phyloP scores from a whole-genome alignment of 768 basidiomycete species.

The Boletus edulis region DNA sequence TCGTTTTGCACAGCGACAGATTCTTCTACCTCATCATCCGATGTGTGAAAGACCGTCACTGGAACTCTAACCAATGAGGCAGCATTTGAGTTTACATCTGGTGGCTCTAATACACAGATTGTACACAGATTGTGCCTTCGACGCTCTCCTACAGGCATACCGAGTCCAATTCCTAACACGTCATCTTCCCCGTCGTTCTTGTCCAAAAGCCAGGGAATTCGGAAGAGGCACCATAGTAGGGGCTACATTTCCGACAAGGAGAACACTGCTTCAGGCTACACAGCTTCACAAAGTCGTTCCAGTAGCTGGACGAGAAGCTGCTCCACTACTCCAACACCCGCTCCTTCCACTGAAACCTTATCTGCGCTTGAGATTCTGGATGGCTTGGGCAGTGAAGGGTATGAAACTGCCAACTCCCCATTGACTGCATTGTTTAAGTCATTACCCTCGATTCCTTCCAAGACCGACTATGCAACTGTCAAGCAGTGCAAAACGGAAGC shows the following conservation, averaged over 20 bases:
- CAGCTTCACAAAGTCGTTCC: slow-evolving; percentile 34
- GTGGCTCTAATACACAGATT: too few species aligned
- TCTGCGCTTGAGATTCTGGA: slow-evolving; percentile 31
- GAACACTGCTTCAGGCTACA: slow-evolving; percentile 39
- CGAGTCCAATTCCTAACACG: slow-evolving; percentile 1
- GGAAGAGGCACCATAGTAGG: slow-evolving; percentile 46
- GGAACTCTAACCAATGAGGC: too few species aligned
- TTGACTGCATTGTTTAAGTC: slow-evolving; percentile 54
- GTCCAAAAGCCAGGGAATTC: slow-evolving; percentile 53
- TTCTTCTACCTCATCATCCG: too few species aligned
- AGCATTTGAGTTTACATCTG: too few species aligned
- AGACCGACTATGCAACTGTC: slow-evolving; percentile 44
- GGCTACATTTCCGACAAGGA: slow-evolving; percentile 54
- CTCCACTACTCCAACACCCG: slow-evolving; percentile 30
- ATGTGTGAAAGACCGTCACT: too few species aligned
- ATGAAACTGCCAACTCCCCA: slow-evolving; percentile 42
- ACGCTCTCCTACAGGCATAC: too few species aligned
- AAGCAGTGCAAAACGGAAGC: slow-evolving; percentile 42
- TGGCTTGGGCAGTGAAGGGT: slow-evolving; percentile 49
- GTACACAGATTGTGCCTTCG: too few species aligned
- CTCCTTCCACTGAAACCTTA: slow-evolving; percentile 28
- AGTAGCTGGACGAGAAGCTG: slow-evolving; percentile 34
- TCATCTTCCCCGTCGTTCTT: slow-evolving; percentile 53
- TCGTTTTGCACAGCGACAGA: too few species aligned
- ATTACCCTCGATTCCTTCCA: slow-evolving; percentile 58